Evolutionary conservation across 208 protist species (phyloP).

Genomic region (Crithidia acanthocephali): DNA sequence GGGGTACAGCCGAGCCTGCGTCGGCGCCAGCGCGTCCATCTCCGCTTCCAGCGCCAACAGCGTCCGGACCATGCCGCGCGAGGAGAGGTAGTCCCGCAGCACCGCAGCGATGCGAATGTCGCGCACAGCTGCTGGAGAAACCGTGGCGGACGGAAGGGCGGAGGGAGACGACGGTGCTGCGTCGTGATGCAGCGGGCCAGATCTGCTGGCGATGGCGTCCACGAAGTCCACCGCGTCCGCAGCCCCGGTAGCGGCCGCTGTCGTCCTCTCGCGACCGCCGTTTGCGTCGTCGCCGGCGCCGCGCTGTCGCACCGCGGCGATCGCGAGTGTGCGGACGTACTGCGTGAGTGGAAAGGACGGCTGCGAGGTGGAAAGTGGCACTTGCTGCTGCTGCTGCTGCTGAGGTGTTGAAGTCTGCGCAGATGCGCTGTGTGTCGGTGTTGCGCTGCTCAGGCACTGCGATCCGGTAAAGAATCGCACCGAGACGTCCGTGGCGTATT

Average conservation of each 20-base stretch:
- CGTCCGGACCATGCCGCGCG: constrained; percentile 49
- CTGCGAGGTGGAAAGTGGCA: not conserved
- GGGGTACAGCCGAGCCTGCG: constrained; percentile 9
- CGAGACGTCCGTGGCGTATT: constrained; percentile 32
- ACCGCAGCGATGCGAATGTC: constrained; percentile 44
- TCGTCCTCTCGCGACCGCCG: not conserved
- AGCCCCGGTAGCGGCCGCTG: not conserved
- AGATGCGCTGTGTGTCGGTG: not conserved
- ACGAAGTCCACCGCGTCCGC: constrained; percentile 31
- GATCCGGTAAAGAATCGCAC: constrained; percentile 56
- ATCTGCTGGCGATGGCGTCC: constrained; percentile 29
- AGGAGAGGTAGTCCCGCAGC: constrained; percentile 58
- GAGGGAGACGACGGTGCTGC: not conserved
- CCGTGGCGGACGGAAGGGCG: not conserved
- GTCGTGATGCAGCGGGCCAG: constrained; percentile 20
- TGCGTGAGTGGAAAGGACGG: constrained; percentile 16
- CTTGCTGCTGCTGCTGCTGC: not conserved
- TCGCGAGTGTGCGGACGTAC: constrained; percentile 24
- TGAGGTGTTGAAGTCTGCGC: not conserved
- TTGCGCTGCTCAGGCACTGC: not conserved
- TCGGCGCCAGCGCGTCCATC: constrained; percentile 33
- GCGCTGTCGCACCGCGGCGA: constrained; percentile 15
- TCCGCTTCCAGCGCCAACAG: constrained; percentile 51
- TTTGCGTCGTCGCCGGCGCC: not conserved
- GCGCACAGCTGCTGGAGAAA: constrained; percentile 30